phyloP scores from a whole-genome alignment of 257 asterid species.

The Solanum raphanifolium region DNA sequence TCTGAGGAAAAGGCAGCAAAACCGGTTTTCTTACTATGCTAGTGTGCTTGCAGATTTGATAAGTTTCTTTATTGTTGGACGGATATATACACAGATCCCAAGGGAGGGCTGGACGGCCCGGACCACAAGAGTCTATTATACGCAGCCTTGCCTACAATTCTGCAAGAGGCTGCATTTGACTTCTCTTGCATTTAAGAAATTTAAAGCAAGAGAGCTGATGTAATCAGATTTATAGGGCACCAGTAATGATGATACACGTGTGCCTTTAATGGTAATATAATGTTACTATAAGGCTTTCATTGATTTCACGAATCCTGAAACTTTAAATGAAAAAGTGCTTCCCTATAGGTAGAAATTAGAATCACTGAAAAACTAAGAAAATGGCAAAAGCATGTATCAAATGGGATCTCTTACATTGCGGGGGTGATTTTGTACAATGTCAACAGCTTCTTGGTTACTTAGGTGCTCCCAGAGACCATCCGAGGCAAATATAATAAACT shows the following conservation, averaged over 20 bases:
- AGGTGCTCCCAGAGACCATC: slow-evolving; percentile 89
- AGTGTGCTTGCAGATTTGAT: not conserved
- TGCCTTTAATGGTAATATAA: not conserved
- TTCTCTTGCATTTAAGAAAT: not conserved
- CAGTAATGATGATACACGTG: not conserved
- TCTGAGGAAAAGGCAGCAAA: not conserved
- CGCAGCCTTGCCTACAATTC: not conserved
- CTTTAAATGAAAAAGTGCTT: not conserved
- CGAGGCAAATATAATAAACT: slow-evolving; percentile 63
- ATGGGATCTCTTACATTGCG: slow-evolving; percentile 34
- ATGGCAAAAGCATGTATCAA: not conserved
- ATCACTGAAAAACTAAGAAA: not conserved
- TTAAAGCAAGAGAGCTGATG: not conserved
- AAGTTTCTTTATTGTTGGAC: not conserved
- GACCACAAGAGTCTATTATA: not conserved
- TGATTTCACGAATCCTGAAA: not conserved
- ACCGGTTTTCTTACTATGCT: not conserved
- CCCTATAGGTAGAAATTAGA: not conserved
- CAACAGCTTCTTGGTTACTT: slow-evolving; percentile 69
- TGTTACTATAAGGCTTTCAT: not conserved
- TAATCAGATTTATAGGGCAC: not conserved
- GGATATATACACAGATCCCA: not conserved
- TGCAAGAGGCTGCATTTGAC: not conserved
- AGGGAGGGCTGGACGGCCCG: not conserved
- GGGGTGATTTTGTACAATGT: slow-evolving; percentile 54